Base-by-base conservation (phyloP, 2,329 filamentous ascomycete species). In the Paracoccidioides lutzii region DNA sequence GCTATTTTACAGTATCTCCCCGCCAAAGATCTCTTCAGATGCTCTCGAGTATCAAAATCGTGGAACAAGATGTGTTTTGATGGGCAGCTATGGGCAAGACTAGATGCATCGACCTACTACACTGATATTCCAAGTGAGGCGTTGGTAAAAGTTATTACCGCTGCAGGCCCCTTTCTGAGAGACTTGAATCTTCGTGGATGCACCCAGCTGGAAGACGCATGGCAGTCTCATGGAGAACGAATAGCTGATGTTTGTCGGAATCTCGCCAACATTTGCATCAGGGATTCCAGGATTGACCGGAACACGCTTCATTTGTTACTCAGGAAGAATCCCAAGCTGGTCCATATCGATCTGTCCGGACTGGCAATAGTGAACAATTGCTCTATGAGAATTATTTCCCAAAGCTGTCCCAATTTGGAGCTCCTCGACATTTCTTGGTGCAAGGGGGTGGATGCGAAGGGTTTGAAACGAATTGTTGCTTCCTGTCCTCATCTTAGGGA, bases 381-480 rank as follows among this genome's bases (percentile, higher is more conserved):
- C 28, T 87, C 88, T 0, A 90, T 94, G 81, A 88, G 85, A 65
- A 88, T 94, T 58, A 85, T 98, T 58, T 84, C 88, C 0, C 78
- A 85, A 54, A 84, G 85, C 42, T 97, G 91, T 64, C 83, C 84
- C 1, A 83, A 85, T 51, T 76, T 98, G n/a, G 84, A 95, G 69
- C 78, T 81, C 55, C 78, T 97, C 61, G 94, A 96, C 64, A 81
- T 97, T 22, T 95, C 90, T 0, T 97, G 91, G 89, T 98, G 93
- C 73, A 84, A 83, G 61, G 85, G 89, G 58, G 82, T 96, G 66
- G 85, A 93, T 65, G 85, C 88, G 7, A 76, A 80, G 10, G 90
- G 90, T 4, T 74, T 97, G 54, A 81, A 78, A 60, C 79, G 80
- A 53, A 79, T 98, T 1, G 74, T 96, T 0, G 76, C 85, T 58